Evolutionary conservation across 2,329 filamentous ascomycete species (phyloP).

Genomic region (Fusarium sp.): DNA sequence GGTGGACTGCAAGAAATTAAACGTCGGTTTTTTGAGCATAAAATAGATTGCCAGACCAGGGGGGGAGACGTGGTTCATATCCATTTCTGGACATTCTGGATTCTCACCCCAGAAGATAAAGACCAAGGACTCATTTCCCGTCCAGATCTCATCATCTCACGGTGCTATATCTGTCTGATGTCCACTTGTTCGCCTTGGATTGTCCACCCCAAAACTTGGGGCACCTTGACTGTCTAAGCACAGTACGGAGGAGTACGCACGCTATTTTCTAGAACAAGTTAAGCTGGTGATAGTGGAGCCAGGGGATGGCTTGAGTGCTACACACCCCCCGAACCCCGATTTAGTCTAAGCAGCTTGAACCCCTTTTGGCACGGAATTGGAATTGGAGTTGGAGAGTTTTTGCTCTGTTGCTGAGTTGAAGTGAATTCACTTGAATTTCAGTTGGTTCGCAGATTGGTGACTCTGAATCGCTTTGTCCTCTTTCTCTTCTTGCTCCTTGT

Average conservation of each 20-base stretch:
- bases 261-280: slow-evolving; percentile 36
- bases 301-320: not conserved
- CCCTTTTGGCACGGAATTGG: slow-evolving; percentile 39
- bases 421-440: slow-evolving; percentile 23
- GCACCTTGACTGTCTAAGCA: slow-evolving; percentile 19
- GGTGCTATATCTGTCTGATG: slow-evolving; percentile 19
- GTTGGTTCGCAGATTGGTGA: slow-evolving; percentile 33
- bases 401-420: slow-evolving; percentile 20
- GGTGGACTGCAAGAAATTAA: slow-evolving; percentile 48
- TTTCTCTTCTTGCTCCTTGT: slow-evolving; percentile 19
- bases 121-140: slow-evolving; percentile 46
- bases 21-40: slow-evolving; percentile 41
- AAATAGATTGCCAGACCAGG: slow-evolving; percentile 47
- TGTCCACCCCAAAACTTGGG: slow-evolving; percentile 24
- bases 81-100: slow-evolving; percentile 34
- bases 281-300: slow-evolving; percentile 39
- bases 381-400: slow-evolving; percentile 17
- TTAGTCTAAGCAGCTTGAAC: slow-evolving; percentile 42
- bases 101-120: slow-evolving; percentile 37
- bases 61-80: slow-evolving; percentile 34
- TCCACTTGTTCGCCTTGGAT: slow-evolving; percentile 29
- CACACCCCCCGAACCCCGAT: slow-evolving; percentile 40
- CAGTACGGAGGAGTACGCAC: slow-evolving; percentile 37
- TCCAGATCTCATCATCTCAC: slow-evolving; percentile 40
- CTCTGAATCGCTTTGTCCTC: slow-evolving; percentile 25